A percentile compares a stretch with the other conserved stretches of the same genome.
Conservation (phyloP, 1,284 basidiomycete genomes). For the Moesziomyces globuligerus region DNA sequence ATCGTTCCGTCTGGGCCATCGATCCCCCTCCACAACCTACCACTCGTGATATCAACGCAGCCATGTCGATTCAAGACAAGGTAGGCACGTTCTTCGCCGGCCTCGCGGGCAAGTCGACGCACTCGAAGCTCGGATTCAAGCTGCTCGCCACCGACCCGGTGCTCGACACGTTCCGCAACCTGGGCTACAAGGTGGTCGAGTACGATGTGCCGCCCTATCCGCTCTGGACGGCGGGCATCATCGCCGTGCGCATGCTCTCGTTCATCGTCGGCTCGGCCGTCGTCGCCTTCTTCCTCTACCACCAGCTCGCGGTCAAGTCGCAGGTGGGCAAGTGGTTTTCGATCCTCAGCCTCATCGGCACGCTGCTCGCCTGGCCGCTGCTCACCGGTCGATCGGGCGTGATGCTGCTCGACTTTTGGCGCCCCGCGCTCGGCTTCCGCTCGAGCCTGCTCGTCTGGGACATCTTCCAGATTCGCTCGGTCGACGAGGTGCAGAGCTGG, state of each 20-base stretch:
- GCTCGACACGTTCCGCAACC: conserved; percentile 24
- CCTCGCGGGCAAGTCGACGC: conserved; percentile 27
- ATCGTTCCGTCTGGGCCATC: no score
- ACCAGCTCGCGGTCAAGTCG: conserved; percentile 47
- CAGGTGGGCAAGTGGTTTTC: conserved; percentile 44
- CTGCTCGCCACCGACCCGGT: conserved; percentile 36
- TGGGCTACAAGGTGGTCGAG: conserved; percentile 49
- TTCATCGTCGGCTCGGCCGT: conserved; percentile 53
- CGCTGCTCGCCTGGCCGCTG: conserved; percentile 57
- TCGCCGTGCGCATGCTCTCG: conserved; percentile 38
- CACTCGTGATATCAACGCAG: background rate
- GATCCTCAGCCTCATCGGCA: conserved; percentile 42
- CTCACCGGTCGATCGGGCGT: conserved; percentile 52
- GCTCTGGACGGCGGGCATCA: conserved; percentile 35
- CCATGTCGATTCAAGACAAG: conserved; percentile 37
- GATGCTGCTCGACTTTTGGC: conserved; percentile 64
- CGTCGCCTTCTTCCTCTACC: conserved; percentile 57
- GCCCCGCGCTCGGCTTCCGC: conserved; percentile 64
- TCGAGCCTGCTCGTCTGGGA: conserved; percentile 63
- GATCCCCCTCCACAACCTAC: background rate
- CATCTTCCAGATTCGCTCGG: conserved; percentile 60
- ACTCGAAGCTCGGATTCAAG: conserved; percentile 52
- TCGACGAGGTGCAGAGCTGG: conserved; percentile 60
- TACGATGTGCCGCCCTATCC: conserved; percentile 59
- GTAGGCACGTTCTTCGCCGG: conserved; percentile 22